Evolutionary conservation across 139 green algal genomes (phyloP).

Genomic region (Yamagishiella unicocca): DNA sequence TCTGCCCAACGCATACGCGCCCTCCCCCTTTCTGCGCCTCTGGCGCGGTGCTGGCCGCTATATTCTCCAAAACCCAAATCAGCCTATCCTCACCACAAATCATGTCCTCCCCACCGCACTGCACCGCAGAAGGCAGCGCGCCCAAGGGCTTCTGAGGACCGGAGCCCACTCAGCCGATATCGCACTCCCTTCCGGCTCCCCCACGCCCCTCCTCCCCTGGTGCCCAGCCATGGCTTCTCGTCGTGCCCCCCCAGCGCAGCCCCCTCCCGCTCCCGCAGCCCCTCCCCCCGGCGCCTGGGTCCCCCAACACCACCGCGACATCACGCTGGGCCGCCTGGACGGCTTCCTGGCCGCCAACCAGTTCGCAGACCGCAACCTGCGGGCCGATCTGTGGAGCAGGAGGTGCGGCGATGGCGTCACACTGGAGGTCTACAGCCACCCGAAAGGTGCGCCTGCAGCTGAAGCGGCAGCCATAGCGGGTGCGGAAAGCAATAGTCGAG

Average conservation of each 20-base stretch:
- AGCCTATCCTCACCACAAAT: not conserved
- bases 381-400: not conserved
- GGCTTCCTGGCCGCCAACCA: constrained; percentile 18
- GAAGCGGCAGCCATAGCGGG: too few species aligned
- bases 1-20: too few species aligned
- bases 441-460: too few species aligned
- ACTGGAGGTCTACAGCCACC: constrained; percentile 43
- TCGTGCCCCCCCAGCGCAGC: not conserved
- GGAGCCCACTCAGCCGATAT: not conserved
- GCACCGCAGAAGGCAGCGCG: too few species aligned
- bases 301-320: constrained; percentile 57
- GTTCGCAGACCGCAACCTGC: constrained; percentile 39
- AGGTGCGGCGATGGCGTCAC: not conserved
- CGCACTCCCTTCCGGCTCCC: not conserved
- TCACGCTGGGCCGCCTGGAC: constrained; percentile 52
- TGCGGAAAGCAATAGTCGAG: too few species aligned
- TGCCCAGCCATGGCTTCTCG: too few species aligned
- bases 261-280: not conserved
- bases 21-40: too few species aligned
- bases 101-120: not conserved
- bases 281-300: constrained; percentile 30
- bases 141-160: too few species aligned
- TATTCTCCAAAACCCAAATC: not conserved
- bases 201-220: not conserved
- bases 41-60: too few species aligned